Base-by-base conservation (phyloP, 768 basidiomycete genomes). In the Daedalea quercina region DNA sequence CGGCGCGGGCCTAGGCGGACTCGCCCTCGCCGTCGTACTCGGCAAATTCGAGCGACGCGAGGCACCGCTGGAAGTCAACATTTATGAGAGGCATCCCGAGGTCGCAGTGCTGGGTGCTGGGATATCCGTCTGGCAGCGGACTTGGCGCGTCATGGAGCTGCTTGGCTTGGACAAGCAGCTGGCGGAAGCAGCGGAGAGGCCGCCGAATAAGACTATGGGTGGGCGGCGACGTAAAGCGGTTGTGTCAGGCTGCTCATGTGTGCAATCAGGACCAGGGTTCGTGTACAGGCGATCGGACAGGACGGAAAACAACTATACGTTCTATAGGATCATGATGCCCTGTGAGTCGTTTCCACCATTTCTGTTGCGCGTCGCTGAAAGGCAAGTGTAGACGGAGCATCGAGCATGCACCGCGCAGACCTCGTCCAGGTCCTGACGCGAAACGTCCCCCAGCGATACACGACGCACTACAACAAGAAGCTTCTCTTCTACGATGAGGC, bases 41-140 rank as follows among this genome's bases (percentile, higher is more conserved):
- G 68, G 65, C 28, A 61, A 63, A 49, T 67, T 65, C 50, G 56
- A 65, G 57, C 70, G 58, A 60, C 76, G 17, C 64, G 70, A 51
- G 65, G 76, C 15, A 66, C 74, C 52, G 23, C 35, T 60, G 43
- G 51, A 60, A 24, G 48, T 56, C 11, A 52, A 54, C 31, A 34
- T 80, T 3, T 80, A 79, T 54, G 79, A 80, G 65, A 69, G 75
- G 3, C 72, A 69, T 19, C 58, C 70, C 1, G 68, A 69, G 24
- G 66, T 77, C 31, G 68, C 69, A 6, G 68, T 69, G 9, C 56
- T 67, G 12, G 76, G 76, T 6, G 71, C 70, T 6, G 74, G 78
- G 62, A 42, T 77, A 66, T 42, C 73, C 63, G 66, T 79, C 6
- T 77, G 76, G 78, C 61, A 62, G 8, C 65, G 75, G 34, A 76